A percentile compares a stretch with the other conserved stretches of the same genome.
phyloP scores from a whole-genome alignment of 2,329 filamentous ascomycete species.

The Davidsoniella virescens region DNA sequence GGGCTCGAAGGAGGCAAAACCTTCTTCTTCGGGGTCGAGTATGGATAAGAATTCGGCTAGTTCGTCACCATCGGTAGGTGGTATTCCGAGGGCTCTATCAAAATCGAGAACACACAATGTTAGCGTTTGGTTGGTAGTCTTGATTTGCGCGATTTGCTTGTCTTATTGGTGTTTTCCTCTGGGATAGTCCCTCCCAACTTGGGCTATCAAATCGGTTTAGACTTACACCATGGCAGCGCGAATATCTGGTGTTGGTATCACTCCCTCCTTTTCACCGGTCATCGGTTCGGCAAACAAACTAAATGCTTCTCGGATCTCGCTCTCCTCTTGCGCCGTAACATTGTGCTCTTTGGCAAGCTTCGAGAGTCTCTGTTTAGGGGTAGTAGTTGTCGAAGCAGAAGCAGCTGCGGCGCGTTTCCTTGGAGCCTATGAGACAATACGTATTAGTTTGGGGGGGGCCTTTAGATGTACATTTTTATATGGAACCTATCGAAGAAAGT shows the following conservation, averaged over 20 bases:
- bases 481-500: too few species aligned
- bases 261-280: slow-evolving; percentile 55
- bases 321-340: slow-evolving; percentile 67
- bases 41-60: slow-evolving; percentile 61
- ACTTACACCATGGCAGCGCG: slow-evolving; percentile 57
- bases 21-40: slow-evolving; percentile 68
- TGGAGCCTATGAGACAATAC: slow-evolving; percentile 22
- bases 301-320: slow-evolving; percentile 83
- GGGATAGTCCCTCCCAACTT: background rate
- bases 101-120: background rate
- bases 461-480: too few species aligned
- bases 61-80: slow-evolving; percentile 45
- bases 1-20: slow-evolving; percentile 59
- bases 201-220: background rate
- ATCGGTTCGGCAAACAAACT: slow-evolving; percentile 59
- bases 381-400: slow-evolving; percentile 19
- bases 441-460: background rate
- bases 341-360: slow-evolving; percentile 88
- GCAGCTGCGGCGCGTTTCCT: slow-evolving; percentile 32
- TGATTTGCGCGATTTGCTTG: background rate
- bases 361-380: slow-evolving; percentile 43
- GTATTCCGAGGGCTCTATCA: slow-evolving; percentile 63
- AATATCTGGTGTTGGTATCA: slow-evolving; percentile 51
- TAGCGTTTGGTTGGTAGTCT: background rate
- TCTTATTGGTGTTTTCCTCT: too few species aligned